phyloP scores from a whole-genome alignment of 495 filamentous ascomycete species.

The Xylaria longipes region DNA sequence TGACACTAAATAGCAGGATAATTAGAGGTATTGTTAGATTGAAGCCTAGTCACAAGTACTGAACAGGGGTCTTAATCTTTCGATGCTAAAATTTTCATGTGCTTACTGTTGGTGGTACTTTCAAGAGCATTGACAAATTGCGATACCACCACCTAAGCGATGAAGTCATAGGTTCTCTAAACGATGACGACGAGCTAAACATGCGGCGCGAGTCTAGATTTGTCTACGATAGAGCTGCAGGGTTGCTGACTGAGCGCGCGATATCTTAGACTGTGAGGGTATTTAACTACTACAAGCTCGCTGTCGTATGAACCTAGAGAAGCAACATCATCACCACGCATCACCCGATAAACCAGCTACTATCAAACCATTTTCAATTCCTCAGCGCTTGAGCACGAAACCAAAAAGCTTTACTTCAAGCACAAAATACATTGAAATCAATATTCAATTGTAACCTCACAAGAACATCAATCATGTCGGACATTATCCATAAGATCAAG shows the following conservation, averaged over 20 bases:
- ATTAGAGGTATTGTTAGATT: background rate
- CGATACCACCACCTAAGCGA: background rate
- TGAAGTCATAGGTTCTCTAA: slow-evolving; percentile 16
- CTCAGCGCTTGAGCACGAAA: no score
- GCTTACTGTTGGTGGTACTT: slow-evolving; percentile 19
- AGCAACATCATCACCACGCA: background rate
- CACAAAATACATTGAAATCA: background rate
- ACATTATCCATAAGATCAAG: slow-evolving; percentile 22
- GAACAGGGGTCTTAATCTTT: slow-evolving; percentile 5
- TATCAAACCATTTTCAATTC: background rate
- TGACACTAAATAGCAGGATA: background rate
- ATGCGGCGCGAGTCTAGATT: slow-evolving; percentile 16
- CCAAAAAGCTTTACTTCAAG: background rate
- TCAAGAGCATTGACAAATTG: slow-evolving; percentile 15
- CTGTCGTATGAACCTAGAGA: background rate
- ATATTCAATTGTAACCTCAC: background rate
- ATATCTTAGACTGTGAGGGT: background rate
- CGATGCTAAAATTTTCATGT: background rate
- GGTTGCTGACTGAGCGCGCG: slow-evolving; percentile 22
- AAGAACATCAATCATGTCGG: slow-evolving; percentile 13
- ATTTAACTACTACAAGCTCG: slow-evolving; percentile 2
- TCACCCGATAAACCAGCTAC: slow-evolving; percentile 5
- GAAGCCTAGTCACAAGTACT: background rate
- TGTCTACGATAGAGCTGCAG: background rate
- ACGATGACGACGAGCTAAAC: slow-evolving; percentile 21